phyloP scores from a whole-genome alignment of 2,329 filamentous ascomycete genomes.

The Monosporascus sp. region DNA sequence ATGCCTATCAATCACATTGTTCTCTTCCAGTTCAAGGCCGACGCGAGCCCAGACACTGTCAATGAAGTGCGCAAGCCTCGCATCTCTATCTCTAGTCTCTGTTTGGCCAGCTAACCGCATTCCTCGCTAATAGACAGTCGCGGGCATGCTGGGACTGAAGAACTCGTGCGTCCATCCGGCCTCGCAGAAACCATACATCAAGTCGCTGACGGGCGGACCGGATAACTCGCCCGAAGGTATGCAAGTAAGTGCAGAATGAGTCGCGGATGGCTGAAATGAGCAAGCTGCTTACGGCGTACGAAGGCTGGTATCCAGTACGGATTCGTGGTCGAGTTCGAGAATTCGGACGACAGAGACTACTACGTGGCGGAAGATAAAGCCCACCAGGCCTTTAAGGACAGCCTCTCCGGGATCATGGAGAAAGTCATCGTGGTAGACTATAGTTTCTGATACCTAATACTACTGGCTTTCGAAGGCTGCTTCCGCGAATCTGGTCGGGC shows the following conservation, averaged over 20 bases:
- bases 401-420: slow-evolving; percentile 26
- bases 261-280: too few species aligned
- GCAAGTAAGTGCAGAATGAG: slow-evolving; percentile 39
- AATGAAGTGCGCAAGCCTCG: slow-evolving; percentile 5
- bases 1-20: slow-evolving; percentile 24
- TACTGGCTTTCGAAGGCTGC: too few species aligned
- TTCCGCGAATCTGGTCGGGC: too few species aligned
- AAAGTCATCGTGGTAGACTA: slow-evolving; percentile 36
- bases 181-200: slow-evolving; percentile 56
- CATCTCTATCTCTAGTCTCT: too few species aligned
- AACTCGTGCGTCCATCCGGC: slow-evolving; percentile 55
- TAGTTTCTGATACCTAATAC: background rate
- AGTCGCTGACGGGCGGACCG: slow-evolving; percentile 49
- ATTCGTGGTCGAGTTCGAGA: slow-evolving; percentile 36
- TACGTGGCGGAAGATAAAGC: slow-evolving; percentile 35
- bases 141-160: slow-evolving; percentile 49
- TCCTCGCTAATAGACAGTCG: slow-evolving; percentile 5
- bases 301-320: slow-evolving; percentile 37
- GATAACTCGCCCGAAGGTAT: slow-evolving; percentile 58
- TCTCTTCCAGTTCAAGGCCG: slow-evolving; percentile 23
- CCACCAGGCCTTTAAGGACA: slow-evolving; percentile 32
- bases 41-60: slow-evolving; percentile 8
- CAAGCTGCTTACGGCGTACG: background rate
- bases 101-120: background rate
- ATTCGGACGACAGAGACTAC: slow-evolving; percentile 35